phyloP scores from a whole-genome alignment of 352 stramenopile species.

The Halophytophthora batemanensis region DNA sequence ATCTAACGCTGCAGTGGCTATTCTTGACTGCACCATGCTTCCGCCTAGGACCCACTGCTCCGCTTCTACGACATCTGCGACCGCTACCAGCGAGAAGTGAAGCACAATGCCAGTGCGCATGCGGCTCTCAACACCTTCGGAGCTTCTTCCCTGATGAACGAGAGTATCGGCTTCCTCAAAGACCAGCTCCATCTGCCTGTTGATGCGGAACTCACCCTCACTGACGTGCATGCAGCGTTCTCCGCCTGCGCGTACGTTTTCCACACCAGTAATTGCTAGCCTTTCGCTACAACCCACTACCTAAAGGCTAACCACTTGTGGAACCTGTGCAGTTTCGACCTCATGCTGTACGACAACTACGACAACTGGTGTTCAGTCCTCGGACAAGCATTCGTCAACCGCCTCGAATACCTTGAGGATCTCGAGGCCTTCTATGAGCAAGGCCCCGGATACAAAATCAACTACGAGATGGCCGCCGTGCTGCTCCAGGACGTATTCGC shows the following conservation, averaged over 20 bases:
- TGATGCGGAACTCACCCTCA: slow-evolving; percentile 38
- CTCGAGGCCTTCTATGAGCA: slow-evolving; percentile 48
- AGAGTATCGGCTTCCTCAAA: too few species aligned
- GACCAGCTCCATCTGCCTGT: too few species aligned
- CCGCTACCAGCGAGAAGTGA: slow-evolving; percentile 49
- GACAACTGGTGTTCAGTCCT: slow-evolving; percentile 47
- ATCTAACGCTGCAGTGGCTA: not conserved
- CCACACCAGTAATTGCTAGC: not conserved
- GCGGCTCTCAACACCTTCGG: slow-evolving; percentile 19
- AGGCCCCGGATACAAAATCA: slow-evolving; percentile 41
- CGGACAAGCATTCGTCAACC: slow-evolving; percentile 17
- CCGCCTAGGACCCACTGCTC: slow-evolving; percentile 35
- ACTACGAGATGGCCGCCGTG: slow-evolving; percentile 47
- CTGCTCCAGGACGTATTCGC: slow-evolving; percentile 33
- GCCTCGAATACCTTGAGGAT: slow-evolving; percentile 44
- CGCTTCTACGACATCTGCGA: slow-evolving; percentile 63
- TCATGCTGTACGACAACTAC: slow-evolving; percentile 38
- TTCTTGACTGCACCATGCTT: not conserved
- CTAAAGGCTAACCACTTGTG: not conserved
- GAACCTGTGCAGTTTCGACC: slow-evolving; percentile 31
- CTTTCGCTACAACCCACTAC: not conserved
- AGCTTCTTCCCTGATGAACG: too few species aligned
- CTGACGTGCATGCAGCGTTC: slow-evolving; percentile 31
- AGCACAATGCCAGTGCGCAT: slow-evolving; percentile 38
- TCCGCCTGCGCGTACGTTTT: slow-evolving; percentile 42